Evolutionary conservation across 2,329 filamentous ascomycete genomes (phyloP), one percentile per base, ranked within the genome.

Genomic region (Pseudogymnoascus sp.): DNA sequence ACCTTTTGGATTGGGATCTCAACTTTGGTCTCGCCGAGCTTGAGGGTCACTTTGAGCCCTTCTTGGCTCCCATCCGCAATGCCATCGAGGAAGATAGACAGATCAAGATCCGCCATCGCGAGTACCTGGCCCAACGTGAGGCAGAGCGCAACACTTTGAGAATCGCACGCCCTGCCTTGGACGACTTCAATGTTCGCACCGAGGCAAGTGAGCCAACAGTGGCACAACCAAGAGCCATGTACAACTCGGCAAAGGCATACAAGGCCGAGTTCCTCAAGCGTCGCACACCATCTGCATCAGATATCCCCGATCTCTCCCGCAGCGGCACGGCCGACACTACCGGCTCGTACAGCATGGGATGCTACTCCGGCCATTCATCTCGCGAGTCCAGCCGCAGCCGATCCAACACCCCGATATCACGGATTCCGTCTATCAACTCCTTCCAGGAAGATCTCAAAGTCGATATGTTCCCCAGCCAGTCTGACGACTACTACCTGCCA

Each of bases 1-100:
- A 91, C 80, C 84, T 99, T 46, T 83, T 99, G 53, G 90, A 97
- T 74, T 99, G 93, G 91, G 91, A 99, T 69, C 85, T 96, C 65
- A 85, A 90, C 69, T 92, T 99, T 73, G 87, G 82, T 44, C 86
- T 92, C 72, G 83, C 93, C 63, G 92, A 97, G 71, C 87, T 99
- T 46, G 91, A 96, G 79, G 82, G 81, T 68, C 90, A 96, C 75
- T 83, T 97, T 42, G 91, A 97, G 70, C 84, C 84, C 44, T 97
- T 97, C 82, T 84, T 99, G 50, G 87, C 87, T 36, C 93, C 93
- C 28, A 90, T 97, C 72, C 89, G 93, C 66, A 74, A 79, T 50
- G 80, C 83, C 65, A 78, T 87, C 14, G 62, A 68, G 18, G 60
- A 61, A 59, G 66, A 69, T 62, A 69, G 73, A 59, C 66, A 72